Evolutionary conservation across 31 red algal genomes (phyloP), one percentile per base, ranked within the genome.

Genomic region (Asparagopsis taxiformis): DNA sequence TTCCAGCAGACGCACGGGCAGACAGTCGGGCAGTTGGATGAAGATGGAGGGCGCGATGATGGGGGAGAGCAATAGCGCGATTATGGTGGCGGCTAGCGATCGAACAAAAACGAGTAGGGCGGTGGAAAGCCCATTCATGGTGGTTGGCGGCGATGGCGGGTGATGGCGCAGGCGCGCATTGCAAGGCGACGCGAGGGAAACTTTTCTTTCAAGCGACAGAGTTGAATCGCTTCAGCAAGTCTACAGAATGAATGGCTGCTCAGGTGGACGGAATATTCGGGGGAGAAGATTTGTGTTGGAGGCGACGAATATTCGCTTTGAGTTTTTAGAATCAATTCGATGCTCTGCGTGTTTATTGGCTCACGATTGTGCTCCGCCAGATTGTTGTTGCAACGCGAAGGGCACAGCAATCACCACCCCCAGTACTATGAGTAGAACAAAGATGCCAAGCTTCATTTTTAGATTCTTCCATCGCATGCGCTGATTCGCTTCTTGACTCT

Each of bases 391-490:
- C n/a, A n/a, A n/a, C n/a, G n/a, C n/a, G n/a, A 84, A 33, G 0
- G 79, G 58, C 5, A 80, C 31, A 25, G 55, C 43, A 60, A 91
- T 75, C 16, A 82, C 61, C 2, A 69, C 20, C 5, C 57, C 22
- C 35, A 91, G 33, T 24, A 64, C 33, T 4, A 89, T 51, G 22
- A 89, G 36, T n/a, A 84, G 0, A 11, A 89, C 79, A n/a, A 55
- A 67, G 22, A 94, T 88, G 24, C 82, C 46, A 52, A 83, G 33
- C 48, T 78, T 94, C 75, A 94, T 70, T 32, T 72, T 57, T 23
- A 83, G 36, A 53, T 89, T 85, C 31, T 89, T 79, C 84, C 84
- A 94, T 68, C 77, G 74, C 61, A 89, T 78, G 32, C 81, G 72
- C 41, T 88, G 49, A 62, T 94, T 79, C 21, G 59, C 91, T 25